Base-by-base conservation (phyloP, 495 filamentous ascomycete genomes). In the Diplogelasinospora grovesii region DNA sequence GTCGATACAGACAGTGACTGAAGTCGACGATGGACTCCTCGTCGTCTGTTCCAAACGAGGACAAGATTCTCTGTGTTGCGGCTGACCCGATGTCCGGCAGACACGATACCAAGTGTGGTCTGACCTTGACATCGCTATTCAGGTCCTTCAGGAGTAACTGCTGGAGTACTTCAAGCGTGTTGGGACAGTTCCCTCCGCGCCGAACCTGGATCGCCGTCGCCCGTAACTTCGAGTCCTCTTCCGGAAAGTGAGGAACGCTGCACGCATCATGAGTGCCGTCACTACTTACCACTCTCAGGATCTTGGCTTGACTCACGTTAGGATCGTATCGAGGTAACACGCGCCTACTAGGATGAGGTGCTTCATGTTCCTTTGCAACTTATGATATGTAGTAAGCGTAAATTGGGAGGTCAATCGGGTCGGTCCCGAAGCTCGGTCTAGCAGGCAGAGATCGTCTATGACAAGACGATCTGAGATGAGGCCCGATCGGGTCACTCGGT, bases 111-210 rank as follows among this genome's bases (percentile, higher is more conserved):
- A 73, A 48, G 50, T 70, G 58, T 5, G 55, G 53, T 31, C 14
- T 46, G 34, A 25, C 32, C 28, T 13, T 41, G 41, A 16, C 31
- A 34, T 20, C 48, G 43, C 19, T 21, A 36, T 19, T 31, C 49
- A 14, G 40, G 28, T 21, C 15, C 15, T 25, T 2, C 31, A 20
- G 13, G 15, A 75, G 53, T 8, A 85, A 61, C 53, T 85, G 80
- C 36, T 75, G 68, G 16, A 87, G 63, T 3, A 87, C 81, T 47
- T 85, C 74, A 30, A 84, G 70, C 3, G 75, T 77, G 46, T 87
- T 86, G 22, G 79, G 75, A 43, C 77, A 81, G 57, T 87, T 87
- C 10, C 82, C 82, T 23, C 83, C 83, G 2, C 82, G 73, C 18
- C 82, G 74, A n/a, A 69, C 70, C 30, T 65, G 59, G 32, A 82